These are phyloP conservation scores for Mycosphaerella arachidis DNA, from an alignment of 2,329 filamentous ascomycete genomes.

Conservation along the genomic window DNA sequence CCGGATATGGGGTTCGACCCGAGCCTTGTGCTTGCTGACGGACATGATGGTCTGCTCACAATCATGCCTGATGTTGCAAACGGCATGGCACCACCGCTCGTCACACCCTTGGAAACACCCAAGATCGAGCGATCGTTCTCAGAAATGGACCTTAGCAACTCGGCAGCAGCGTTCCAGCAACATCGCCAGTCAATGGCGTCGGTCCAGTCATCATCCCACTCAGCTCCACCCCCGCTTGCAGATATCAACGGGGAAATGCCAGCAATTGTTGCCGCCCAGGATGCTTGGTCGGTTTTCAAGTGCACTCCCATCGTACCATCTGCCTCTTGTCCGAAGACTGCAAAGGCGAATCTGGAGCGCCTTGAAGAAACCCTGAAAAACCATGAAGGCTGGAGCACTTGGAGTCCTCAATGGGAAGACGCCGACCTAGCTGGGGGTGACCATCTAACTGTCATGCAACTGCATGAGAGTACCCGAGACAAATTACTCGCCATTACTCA, in stretches of 20 bases:
- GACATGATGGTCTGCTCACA: conserved; percentile 40
- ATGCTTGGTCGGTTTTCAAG: conserved; percentile 51
- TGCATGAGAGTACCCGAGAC: conserved; percentile 57
- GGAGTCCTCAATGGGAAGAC: conserved; percentile 49
- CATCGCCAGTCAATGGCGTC: conserved; percentile 30
- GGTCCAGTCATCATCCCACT: conserved; percentile 11
- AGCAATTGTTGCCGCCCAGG: conserved; percentile 48
- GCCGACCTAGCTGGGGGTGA: conserved; percentile 45
- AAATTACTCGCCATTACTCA: conserved; percentile 69
- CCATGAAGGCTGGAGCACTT: conserved; percentile 49
- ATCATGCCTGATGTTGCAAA: conserved; percentile 43
- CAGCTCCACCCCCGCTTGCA: conserved; percentile 14
- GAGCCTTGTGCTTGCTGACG: conserved; percentile 34
- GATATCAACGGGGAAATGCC: conserved; percentile 37
- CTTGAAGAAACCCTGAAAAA: conserved; percentile 49
- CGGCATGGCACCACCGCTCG: conserved; percentile 35
- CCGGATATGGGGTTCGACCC: conserved; percentile 45
- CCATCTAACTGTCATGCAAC: conserved; percentile 44
- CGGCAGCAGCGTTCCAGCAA: conserved; percentile 39
- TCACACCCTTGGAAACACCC: conserved; percentile 46
- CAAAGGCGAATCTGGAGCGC: conserved; percentile 48
- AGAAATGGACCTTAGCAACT: conserved; percentile 43
- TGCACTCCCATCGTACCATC: conserved; percentile 48
- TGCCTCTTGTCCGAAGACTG: conserved; percentile 48
- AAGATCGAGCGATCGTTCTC: conserved; percentile 45